phyloP scores from a whole-genome alignment of 805 yeast genomes.

The Huiozyma sinensis region DNA sequence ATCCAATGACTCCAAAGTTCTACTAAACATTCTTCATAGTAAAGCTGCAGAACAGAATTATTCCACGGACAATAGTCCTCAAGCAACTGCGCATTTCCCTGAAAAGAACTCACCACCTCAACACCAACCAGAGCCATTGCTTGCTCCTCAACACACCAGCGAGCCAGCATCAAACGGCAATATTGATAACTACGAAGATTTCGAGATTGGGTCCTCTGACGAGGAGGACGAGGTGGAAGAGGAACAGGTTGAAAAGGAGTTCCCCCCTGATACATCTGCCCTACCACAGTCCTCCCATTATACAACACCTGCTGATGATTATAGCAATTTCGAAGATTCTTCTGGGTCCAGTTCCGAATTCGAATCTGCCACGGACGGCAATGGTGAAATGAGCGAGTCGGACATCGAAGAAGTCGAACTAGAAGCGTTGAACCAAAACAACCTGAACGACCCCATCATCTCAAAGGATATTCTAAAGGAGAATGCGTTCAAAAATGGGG shows the following conservation, averaged over 20 bases:
- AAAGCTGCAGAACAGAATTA: slow-evolving; percentile 7
- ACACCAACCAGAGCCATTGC: neutral
- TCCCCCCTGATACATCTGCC: neutral
- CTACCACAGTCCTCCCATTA: neutral
- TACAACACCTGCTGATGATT: neutral
- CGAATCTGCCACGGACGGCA: neutral
- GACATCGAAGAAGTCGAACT: slow-evolving; percentile 6
- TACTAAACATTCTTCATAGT: slow-evolving; percentile 11
- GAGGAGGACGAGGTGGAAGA: slow-evolving; percentile 3
- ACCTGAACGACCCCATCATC: neutral
- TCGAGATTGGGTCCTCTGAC: neutral
- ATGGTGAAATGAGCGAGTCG: neutral
- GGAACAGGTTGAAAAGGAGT: neutral
- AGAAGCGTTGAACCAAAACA: slow-evolving; percentile 6
- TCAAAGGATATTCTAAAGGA: slow-evolving; percentile 7
- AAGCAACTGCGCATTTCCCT: too few species aligned
- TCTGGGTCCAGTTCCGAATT: neutral
- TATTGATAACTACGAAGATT: neutral
- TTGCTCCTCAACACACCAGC: neutral
- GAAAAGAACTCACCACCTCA: neutral
- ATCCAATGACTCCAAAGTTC: slow-evolving; percentile 5
- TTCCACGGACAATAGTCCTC: too few species aligned
- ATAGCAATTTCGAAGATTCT: slow-evolving; percentile 2
- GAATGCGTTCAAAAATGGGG: slow-evolving; percentile 8
- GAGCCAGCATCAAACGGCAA: neutral